Evolutionary conservation across 495 filamentous ascomycete species (phyloP), one percentile per base, ranked within the genome.

Genomic region (Pseudomonodictys pantanalensis): DNA sequence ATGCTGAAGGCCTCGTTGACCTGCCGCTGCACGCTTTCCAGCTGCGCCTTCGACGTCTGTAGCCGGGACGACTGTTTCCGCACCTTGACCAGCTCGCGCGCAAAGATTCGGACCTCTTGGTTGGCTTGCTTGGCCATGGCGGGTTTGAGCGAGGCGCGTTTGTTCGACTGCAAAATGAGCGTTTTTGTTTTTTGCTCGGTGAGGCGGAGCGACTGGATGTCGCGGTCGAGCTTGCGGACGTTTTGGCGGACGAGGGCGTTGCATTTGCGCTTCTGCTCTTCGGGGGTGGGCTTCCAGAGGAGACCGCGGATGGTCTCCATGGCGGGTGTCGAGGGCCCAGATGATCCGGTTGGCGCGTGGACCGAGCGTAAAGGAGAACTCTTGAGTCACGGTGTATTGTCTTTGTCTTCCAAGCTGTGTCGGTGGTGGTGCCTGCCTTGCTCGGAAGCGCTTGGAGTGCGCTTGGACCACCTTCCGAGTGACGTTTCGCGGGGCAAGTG

Each of bases 241-340:
- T 98, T 97, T 68, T 81, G 72, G 52, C 93, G 90, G 66, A 98
- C 88, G 56, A 98, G 83, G 54, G 81, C 74, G 76, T 97, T 97
- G 72, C 93, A 97, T 88, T 97, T 97, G 57, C 92, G 85, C 78
- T 92, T 87, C 92, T 98, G 93, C 30, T 83, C 86, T 72, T 92
- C 85, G 42, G 93, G 95, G 73, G 93, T 90, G 22, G 95, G 93
- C 71, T 89, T 92, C 74, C 83, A 92, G 77, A 97, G 93, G 68
- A 96, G 83, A 35, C 85, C 78, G 71, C 85, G 90, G 72, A 97
- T 73, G 25, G 89, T 79, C 76, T 97, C 89, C 93, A 98, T 98
- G 65, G 63, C 75, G 62, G 63, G 46, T 25, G 28, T n/a, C n/a
- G n/a, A n/a, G n/a, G n/a, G n/a, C n/a, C n/a, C n/a, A n/a, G n/a